These are phyloP conservation scores for sorghum (Sorghum bicolor) DNA, from an alignment of 176 grass and related monocot genomes.

Conservation along the genomic window DNA sequence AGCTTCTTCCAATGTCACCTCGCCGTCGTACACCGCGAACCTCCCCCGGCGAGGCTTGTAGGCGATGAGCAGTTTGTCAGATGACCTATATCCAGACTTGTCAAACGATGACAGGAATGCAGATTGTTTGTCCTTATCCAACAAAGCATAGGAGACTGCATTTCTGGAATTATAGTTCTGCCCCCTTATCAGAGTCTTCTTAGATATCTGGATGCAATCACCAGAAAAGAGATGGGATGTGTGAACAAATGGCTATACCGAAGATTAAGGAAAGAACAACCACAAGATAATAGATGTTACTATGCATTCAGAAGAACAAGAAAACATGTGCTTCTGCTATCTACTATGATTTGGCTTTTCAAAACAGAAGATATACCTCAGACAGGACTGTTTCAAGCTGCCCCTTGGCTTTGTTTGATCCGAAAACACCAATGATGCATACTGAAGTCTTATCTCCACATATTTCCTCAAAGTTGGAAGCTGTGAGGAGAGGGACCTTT, in stretches of 20 bases:
- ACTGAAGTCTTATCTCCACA: slow-evolving; percentile 66
- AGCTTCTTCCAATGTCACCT: slow-evolving; percentile 65
- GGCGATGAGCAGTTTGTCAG: slow-evolving; percentile 60
- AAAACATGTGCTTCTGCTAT: not conserved
- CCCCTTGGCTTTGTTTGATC: slow-evolving; percentile 59
- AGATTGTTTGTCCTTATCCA: slow-evolving; percentile 70
- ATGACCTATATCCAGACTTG: slow-evolving; percentile 49
- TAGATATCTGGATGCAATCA: slow-evolving; percentile 63
- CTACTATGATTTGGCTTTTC: not conserved
- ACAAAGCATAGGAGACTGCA: slow-evolving; percentile 52
- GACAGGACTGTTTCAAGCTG: slow-evolving; percentile 55
- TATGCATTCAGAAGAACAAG: not conserved
- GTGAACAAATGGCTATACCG: not conserved
- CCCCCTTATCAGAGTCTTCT: slow-evolving; percentile 72
- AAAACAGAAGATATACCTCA: slow-evolving; percentile 46
- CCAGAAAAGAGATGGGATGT: not conserved
- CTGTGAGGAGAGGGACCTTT: slow-evolving; percentile 56
- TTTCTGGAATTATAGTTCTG: slow-evolving; percentile 40
- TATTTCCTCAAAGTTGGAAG: slow-evolving; percentile 55
- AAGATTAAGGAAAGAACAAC: not conserved
- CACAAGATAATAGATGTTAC: not conserved
- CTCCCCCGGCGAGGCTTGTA: slow-evolving; percentile 78
- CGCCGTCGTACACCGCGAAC: slow-evolving; percentile 38
- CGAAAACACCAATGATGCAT: slow-evolving; percentile 76
- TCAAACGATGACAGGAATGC: slow-evolving; percentile 63